Conservation (phyloP, 1,284 basidiomycete genomes). For the Apiotrichum brassicae region DNA sequence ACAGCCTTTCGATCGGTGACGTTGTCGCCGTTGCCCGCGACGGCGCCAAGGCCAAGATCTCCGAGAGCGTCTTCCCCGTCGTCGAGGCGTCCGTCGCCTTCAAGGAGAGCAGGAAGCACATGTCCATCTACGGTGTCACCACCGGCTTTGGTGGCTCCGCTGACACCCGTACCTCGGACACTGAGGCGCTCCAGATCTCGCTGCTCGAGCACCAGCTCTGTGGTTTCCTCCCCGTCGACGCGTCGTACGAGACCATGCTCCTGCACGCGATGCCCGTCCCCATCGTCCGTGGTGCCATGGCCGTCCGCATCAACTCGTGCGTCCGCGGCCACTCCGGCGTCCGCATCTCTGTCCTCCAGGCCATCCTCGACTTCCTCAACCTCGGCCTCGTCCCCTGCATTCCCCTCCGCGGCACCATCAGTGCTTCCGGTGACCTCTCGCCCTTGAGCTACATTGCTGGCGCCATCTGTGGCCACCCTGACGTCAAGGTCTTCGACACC, state of each 20-base stretch:
- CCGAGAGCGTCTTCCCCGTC: constrained; percentile 3
- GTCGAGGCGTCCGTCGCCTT: constrained; percentile 17
- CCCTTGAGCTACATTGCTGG: constrained; percentile 18
- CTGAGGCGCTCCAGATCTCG: constrained; percentile 18
- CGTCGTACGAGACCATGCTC: constrained; percentile 18
- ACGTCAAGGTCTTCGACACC: constrained; percentile 20
- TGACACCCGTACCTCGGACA: constrained; percentile 18
- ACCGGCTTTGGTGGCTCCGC: constrained; percentile 18
- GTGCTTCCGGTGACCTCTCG: constrained; percentile 15
- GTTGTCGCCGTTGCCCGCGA: constrained; percentile 18
- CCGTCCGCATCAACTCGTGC: constrained; percentile 17
- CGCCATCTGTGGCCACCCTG: constrained; percentile 18
- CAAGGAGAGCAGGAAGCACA: constrained; percentile 21
- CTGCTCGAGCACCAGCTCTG: constrained; percentile 23
- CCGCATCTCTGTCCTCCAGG: constrained; percentile 16
- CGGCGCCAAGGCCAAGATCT: constrained; percentile 11
- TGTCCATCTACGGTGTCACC: constrained; percentile 19
- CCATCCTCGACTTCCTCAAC: constrained; percentile 17
- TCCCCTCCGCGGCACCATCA: constrained; percentile 19
- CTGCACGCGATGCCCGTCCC: constrained; percentile 17
- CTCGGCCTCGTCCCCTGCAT: constrained; percentile 16
- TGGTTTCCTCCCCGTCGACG: constrained; percentile 15
- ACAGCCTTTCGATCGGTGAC: constrained; percentile 12
- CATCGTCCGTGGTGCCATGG: constrained; percentile 18
- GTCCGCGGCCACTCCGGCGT: constrained; percentile 22